Evolutionary conservation across 106 monocot genomes (phyloP), one percentile per base, ranked within the genome.

Genomic region (Dioscorea alata): DNA sequence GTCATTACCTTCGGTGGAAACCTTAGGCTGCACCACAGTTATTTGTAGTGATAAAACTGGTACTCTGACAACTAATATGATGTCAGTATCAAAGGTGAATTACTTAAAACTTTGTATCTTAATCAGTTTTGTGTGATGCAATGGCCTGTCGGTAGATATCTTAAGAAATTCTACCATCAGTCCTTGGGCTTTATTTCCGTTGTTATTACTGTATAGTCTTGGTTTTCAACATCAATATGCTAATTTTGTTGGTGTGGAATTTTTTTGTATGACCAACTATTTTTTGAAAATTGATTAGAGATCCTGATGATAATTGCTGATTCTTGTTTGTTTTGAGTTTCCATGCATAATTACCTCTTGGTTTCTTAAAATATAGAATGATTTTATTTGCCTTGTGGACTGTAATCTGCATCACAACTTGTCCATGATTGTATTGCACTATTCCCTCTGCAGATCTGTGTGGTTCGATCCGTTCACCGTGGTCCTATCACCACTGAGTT

Each of bases 21-120:
- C 99, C 50, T 78, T 99, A 79, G 99, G 99, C 12, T 99, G 99
- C 66, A 99, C 99, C n/a, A 99, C 99, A 21, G 93, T 99, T 49
- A 99, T 99, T 69, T 99, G 99, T 69, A 99, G 92, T 71, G 99
- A 99, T 73, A 99, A 99, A 68, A 99, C 99, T 31, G 99, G 99
- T 62, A 99, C 99, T 68, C 85, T 99, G 13, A 99, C 99, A 22
- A 99, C 99, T 23, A 99, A 99, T 75, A 99, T 99, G 99, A 99
- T 99, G 93, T 99, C 99, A 60, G 99, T 93, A 21, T 93, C 93
- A 71, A 99, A 99, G 90, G 99, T 99, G 68, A 80, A 52, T 58
- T 12, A 31, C 48, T 61, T 61, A 7, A 62, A 67, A 25, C 28
- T 20, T 19, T 19, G 12, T n/a, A 16, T 57, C 19, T 33, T 61